Evolutionary conservation across 1,284 basidiomycete species (phyloP).

Genomic region (Malassezia cuniculi): DNA sequence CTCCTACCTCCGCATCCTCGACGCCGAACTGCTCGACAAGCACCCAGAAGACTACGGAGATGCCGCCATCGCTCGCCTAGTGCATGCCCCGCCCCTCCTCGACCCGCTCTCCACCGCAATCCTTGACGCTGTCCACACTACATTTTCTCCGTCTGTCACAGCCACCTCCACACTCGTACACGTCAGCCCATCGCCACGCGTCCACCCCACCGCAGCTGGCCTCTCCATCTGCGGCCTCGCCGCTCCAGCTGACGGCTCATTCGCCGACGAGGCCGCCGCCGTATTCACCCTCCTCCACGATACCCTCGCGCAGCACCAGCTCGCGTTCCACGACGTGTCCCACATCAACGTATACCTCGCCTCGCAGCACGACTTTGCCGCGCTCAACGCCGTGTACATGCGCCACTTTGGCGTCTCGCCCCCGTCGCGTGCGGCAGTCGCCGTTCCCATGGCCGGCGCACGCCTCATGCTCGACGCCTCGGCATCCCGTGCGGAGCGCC

Average conservation of each 20-base stretch:
- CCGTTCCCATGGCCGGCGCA: constrained; percentile 47
- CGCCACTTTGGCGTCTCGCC: constrained; percentile 78
- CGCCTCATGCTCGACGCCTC: constrained; percentile 3
- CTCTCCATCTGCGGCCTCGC: too few relatives aligned
- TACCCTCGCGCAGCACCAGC: constrained; percentile 3
- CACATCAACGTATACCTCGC: constrained; percentile 76
- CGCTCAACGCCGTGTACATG: constrained; percentile 53
- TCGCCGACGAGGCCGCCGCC: neutral
- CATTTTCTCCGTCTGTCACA: too few relatives aligned
- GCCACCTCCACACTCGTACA: too few relatives aligned
- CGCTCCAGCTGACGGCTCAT: too few relatives aligned
- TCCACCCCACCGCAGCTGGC: too few relatives aligned
- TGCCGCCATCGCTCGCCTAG: neutral
- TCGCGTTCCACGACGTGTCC: constrained; percentile 51
- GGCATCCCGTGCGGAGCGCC: constrained; percentile 23
- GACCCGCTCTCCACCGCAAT: constrained; percentile 11
- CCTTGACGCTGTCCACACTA: too few relatives aligned
- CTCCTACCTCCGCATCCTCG: constrained; percentile 28
- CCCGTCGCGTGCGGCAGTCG: constrained; percentile 81
- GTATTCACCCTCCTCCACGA: constrained; percentile 5
- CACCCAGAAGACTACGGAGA: neutral
- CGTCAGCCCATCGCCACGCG: too few relatives aligned
- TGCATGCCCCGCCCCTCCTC: constrained; percentile 15
- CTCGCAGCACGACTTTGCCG: constrained; percentile 19
- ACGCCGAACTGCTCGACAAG: constrained; percentile 26